A percentile compares a stretch with the other conserved stretches of the same genome.
These are phyloP conservation scores for Neonectria punicea DNA, from an alignment of 2,329 filamentous ascomycete species.

Conservation along the genomic window DNA sequence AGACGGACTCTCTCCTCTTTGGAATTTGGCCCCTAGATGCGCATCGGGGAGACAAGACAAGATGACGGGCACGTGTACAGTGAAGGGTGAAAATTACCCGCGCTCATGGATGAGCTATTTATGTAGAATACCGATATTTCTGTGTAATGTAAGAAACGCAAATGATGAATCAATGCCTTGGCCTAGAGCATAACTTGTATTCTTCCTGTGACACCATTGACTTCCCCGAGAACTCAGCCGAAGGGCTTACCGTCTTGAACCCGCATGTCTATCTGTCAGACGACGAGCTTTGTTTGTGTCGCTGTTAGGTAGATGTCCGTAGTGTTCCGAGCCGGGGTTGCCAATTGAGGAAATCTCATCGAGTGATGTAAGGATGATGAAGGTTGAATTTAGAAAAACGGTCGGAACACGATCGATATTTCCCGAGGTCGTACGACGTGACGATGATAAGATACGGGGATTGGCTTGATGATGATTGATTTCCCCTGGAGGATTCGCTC, in stretches of 20 bases:
- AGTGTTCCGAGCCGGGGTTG: not conserved
- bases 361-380: not conserved
- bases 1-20: conserved; percentile 44
- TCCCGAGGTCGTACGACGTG: not conserved
- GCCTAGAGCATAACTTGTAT: not conserved
- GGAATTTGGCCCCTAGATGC: conserved; percentile 30
- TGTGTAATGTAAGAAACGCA: conserved; percentile 22
- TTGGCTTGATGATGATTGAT: not conserved
- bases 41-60: conserved; percentile 18
- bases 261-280: no score
- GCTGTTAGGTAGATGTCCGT: no score
- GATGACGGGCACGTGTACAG: conserved; percentile 32
- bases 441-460: not conserved
- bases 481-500: not conserved
- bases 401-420: not conserved
- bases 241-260: no score
- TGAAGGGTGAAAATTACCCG: conserved; percentile 35
- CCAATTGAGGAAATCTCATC: not conserved
- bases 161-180: conserved; percentile 13
- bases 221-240: no score
- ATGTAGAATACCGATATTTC: conserved; percentile 27
- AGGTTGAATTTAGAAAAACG: not conserved
- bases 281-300: no score
- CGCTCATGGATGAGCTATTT: conserved; percentile 31
- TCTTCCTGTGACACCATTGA: no score